Percentiles rank a stretch among this genome's conserved stretches.
phyloP scores from a whole-genome alignment of 1,284 basidiomycete species.

The Rhizoctonia solani region DNA sequence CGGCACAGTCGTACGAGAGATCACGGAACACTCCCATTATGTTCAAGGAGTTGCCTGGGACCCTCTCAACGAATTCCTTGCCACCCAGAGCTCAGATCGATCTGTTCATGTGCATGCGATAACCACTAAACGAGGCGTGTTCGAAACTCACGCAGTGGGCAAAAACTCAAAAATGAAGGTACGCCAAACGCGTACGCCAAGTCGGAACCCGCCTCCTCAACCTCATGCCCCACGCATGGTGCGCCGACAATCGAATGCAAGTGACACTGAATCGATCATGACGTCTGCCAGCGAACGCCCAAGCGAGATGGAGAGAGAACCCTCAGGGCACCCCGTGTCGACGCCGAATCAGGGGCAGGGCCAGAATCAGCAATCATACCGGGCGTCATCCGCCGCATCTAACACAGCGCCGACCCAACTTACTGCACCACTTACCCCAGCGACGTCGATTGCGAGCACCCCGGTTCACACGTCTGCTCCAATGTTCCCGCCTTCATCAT shows the following conservation, averaged over 20 bases:
- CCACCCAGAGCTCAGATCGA: constrained; percentile 91
- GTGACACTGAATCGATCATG: constrained; percentile 69
- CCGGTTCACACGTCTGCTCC: constrained; percentile 48
- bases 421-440: constrained; percentile 62
- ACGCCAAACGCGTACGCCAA: constrained; percentile 67
- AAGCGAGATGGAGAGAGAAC: constrained; percentile 32
- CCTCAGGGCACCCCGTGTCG: not conserved
- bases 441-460: constrained; percentile 60
- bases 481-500: constrained; percentile 70
- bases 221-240: constrained; percentile 47
- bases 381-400: constrained; percentile 32
- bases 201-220: constrained; percentile 46
- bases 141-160: constrained; percentile 84
- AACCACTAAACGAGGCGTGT: constrained; percentile 70
- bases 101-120: constrained; percentile 88
- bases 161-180: constrained; percentile 76
- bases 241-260: constrained; percentile 72
- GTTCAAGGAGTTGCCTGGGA: constrained; percentile 98
- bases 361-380: not conserved
- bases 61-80: constrained; percentile 91
- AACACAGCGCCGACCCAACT: constrained; percentile 15
- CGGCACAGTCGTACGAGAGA: constrained; percentile 81
- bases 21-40: constrained; percentile 90
- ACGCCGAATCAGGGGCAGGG: constrained; percentile 2
- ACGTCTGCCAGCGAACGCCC: constrained; percentile 56